Conservation (phyloP, 2,329 filamentous ascomycete genomes). For the Aureobasidium sp. region DNA sequence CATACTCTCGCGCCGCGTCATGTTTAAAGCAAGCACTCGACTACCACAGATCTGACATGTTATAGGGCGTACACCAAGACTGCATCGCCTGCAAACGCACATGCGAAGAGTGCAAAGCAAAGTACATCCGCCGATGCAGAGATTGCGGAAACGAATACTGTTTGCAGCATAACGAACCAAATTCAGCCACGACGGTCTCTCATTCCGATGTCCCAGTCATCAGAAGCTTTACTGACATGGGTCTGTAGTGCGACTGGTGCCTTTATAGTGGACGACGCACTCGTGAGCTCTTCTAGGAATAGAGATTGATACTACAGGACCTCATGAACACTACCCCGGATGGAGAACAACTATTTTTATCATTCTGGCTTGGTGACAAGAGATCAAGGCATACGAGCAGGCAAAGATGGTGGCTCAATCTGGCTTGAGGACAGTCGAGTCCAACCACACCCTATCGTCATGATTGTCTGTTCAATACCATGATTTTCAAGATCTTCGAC, state of each 20-base stretch:
- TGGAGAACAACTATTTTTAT: not conserved
- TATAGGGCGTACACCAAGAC: slow-evolving; percentile 52
- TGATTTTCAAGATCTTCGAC: not conserved
- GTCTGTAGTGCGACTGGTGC: slow-evolving; percentile 30
- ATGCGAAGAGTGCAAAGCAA: slow-evolving; percentile 65
- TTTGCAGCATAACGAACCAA: slow-evolving; percentile 73
- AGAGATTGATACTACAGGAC: not conserved
- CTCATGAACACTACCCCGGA: not conserved
- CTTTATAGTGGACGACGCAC: slow-evolving; percentile 29
- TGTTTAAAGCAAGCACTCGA: not conserved
- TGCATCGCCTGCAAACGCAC: slow-evolving; percentile 85
- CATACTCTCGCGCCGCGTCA: slow-evolving; percentile 26
- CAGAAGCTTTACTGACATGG: slow-evolving; percentile 2
- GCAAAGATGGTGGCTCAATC: not conserved
- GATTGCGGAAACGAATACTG: slow-evolving; percentile 76
- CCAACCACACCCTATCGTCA: not conserved
- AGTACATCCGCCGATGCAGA: slow-evolving; percentile 62
- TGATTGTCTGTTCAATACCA: not conserved
- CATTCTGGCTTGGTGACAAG: not conserved
- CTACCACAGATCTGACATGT: slow-evolving; percentile 12
- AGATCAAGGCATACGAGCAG: not conserved
- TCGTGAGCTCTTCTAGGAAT: slow-evolving; percentile 28
- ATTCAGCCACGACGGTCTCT: slow-evolving; percentile 50
- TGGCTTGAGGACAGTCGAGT: not conserved
- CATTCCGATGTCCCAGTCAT: not conserved